Base-by-base conservation (phyloP, 1,284 basidiomycete species). In the Testicularia cyperi region DNA sequence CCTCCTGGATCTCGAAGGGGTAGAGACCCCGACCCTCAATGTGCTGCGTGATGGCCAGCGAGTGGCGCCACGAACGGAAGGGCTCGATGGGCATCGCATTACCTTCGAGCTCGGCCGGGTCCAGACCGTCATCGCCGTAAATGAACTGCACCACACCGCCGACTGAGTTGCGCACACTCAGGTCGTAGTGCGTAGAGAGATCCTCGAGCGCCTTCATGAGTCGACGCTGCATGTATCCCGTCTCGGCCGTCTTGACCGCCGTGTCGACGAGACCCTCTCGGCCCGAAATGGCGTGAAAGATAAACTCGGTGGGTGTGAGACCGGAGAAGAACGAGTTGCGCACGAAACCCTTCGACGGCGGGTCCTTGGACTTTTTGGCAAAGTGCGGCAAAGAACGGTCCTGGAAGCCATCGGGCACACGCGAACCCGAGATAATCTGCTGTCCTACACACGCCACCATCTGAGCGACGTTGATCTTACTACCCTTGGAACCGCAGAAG, bases 361-460 rank as follows among this genome's bases (percentile, higher is more conserved):
- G 94, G 68, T 94, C 91, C 77, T 92, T 88, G 8, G 90, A 91
- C 79, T 95, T 97, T 79, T 98, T 98, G 21, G 88, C 89, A 79
- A 98, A 99, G 78, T 99, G 95, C 1, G 95, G 95, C 18, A 99
- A 82, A 1, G 95, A 96, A 35, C 95, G 89, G 79, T 99, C 95
- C 79, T 98, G 95, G 81, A 99, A 98, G 39, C 94, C 95, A 81
- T 98, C 90, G 1, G 92, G 92, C 6, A 99, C 92, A 85, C 95
- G 95, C 77, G 90, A 88, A 18, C 95, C 95, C 19, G 89, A 86
- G 65, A 98, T 98, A 78, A 98, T 97, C 76, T 99, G 95, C 77
- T 99, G 95, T 9, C 95, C 95, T 66, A 99, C 95, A 84, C 92
- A 96, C 65, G 95, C 95, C 48, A 98, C 95, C 95, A 99, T 99